Evolutionary conservation across 179 eudicot genomes (phyloP).

Genomic region (Nepenthes alata): DNA sequence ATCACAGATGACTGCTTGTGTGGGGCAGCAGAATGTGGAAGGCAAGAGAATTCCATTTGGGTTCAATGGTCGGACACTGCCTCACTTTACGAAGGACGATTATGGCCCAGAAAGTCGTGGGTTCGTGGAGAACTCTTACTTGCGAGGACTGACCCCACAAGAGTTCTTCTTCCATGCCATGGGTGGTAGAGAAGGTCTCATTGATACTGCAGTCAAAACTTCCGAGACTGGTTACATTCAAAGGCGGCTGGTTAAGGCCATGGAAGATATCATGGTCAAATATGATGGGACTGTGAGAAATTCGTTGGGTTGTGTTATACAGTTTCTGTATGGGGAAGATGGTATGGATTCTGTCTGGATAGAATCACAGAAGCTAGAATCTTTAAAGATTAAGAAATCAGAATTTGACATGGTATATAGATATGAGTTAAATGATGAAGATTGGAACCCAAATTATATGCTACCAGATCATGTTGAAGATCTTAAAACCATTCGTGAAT

Average conservation of each 20-base stretch:
- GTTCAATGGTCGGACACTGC: slow-evolving; percentile 84
- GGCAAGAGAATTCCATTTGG: slow-evolving; percentile 98
- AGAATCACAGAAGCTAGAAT: slow-evolving; percentile 84
- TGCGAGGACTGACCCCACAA: slow-evolving; percentile 92
- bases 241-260: slow-evolving; percentile 92
- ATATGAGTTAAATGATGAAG: slow-evolving; percentile 70
- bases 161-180: slow-evolving; percentile 99
- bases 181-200: slow-evolving; percentile 99
- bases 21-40: slow-evolving; percentile 99
- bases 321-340: slow-evolving; percentile 97
- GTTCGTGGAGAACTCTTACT: slow-evolving; percentile 95
- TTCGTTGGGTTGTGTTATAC: slow-evolving; percentile 94
- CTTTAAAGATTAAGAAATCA: slow-evolving; percentile 67
- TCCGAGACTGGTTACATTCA: slow-evolving; percentile 99
- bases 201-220: slow-evolving; percentile 97
- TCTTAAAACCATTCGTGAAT: slow-evolving; percentile 2
- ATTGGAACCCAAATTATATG: slow-evolving; percentile 95
- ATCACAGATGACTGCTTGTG: slow-evolving; percentile 99
- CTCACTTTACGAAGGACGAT: slow-evolving; percentile 98
- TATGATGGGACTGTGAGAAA: slow-evolving; percentile 98
- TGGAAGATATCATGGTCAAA: slow-evolving; percentile 99
- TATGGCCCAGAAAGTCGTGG: slow-evolving; percentile 99
- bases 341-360: slow-evolving; percentile 99
- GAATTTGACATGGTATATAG: slow-evolving; percentile 50
- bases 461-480: slow-evolving; percentile 6